These are phyloP conservation scores for Camelina sativa DNA, from an alignment of 345 rosid genomes.

Conservation along the genomic window DNA sequence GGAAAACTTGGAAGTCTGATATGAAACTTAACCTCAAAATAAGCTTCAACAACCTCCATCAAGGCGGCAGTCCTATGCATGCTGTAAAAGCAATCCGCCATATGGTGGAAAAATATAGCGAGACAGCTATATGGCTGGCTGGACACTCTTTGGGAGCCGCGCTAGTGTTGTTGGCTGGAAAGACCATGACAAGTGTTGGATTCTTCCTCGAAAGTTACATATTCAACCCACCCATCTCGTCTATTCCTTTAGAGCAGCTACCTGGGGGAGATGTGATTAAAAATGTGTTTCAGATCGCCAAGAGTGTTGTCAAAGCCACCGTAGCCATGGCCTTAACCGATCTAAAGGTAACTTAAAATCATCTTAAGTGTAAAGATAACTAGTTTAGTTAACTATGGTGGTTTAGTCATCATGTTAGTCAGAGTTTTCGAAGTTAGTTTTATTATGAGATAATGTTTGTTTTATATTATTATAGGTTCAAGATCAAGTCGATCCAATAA, in stretches of 20 bases:
- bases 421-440: no score
- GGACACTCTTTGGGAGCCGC: conserved; percentile 79
- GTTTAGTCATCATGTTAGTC: no score
- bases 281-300: not conserved
- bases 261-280: not conserved
- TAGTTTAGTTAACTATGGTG: no score
- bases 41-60: conserved; percentile 48
- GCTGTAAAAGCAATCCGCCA: conserved; percentile 48
- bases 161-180: conserved; percentile 58
- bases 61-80: conserved; percentile 44
- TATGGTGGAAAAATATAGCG: conserved; percentile 28
- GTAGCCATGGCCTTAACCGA: not conserved
- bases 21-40: conserved; percentile 41
- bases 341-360: not conserved
- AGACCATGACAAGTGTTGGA: conserved; percentile 46
- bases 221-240: conserved; percentile 65
- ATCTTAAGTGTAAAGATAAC: not conserved
- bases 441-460: not conserved
- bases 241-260: conserved; percentile 53
- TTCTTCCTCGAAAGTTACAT: conserved; percentile 49
- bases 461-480: not conserved
- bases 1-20: conserved; percentile 41
- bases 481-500: conserved; percentile 20
- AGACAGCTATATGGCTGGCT: conserved; percentile 52
- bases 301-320: conserved; percentile 11